Base-by-base conservation (phyloP, 495 filamentous ascomycete species). In the Talaromyces ruber region DNA sequence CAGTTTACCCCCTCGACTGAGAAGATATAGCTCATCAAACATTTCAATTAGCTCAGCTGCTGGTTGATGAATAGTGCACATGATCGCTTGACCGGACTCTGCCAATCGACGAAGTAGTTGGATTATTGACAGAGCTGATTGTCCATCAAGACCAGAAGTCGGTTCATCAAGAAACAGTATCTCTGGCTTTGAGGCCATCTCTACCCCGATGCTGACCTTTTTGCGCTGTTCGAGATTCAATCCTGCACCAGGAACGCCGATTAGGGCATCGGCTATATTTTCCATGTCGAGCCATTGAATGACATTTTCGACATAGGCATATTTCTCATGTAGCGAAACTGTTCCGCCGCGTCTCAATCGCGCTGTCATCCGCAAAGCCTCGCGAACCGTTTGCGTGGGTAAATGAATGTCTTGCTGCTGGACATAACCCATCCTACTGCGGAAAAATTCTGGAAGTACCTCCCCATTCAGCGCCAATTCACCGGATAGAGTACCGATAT, bases 161-260 rank as follows among this genome's bases (percentile, higher is more conserved):
- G 92, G 93, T 66, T 97, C 92, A 68, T 97, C 92, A n/a, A 97
- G 84, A 76, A 96, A 97, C 0, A 96, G 77, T n/a, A 97, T 79
- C n/a, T 86, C 86, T 32, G 92, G 92, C 74, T 92, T 96, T 16
- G 92, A 92, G 50, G 89, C 92, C 21, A 97, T 81, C 68, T 97
- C 92, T 56, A 96, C 91, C 67, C 91, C 92, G 65, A 97, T 95
- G 8, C 92, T 96, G 14, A 96, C 72, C 12, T 90, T 82, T 71
- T 96, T 97, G 4, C 92, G 79, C 71, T 96, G 93, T 68, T 97
- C 93, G 43, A 97, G 91, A 68, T 96, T 96, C 57, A 98, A 79
- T 71, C 92, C 74, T 72, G 75, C 75, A 63, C 75, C 75, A 60
- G 74, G 73, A 63, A 75, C 70, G 69, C 75, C 75, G 28, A 78